Base-by-base conservation (phyloP, 1,284 basidiomycete genomes). In the Malassezia brasiliensis region DNA sequence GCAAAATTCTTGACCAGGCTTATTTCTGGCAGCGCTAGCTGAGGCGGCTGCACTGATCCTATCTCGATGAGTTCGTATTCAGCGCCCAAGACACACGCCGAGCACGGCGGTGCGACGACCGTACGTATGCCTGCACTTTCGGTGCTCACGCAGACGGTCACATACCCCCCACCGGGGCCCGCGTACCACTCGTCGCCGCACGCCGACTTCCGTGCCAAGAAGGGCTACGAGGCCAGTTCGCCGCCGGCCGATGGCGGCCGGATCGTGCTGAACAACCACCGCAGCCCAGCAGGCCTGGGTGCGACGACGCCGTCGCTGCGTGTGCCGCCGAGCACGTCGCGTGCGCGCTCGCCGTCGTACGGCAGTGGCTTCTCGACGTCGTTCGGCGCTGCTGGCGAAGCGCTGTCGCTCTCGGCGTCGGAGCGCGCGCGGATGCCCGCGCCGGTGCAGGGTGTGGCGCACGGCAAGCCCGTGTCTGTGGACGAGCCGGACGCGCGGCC, bases 391-490 rank as follows among this genome's bases (percentile, higher is more conserved):
- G 71, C 71, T 15, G 71, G 64, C 14, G 69, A 71, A 40, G 68
- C 68, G 22, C 51, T 68, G 25, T 47, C 49, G 32, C 47, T 64
- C 19, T 17, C 35, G 7, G 47, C 56, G 14, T 22, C 45, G 30
- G 53, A 9, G 83, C 85, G 64, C 83, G 84, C 53, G 82, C 85
- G 38, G 17, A 19, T 17, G 38, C 14, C 38, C 9, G 38, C 38
- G 17, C 25, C 25, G 25, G 7, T 28, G 25, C 25, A 28, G 25
- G 7, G 25, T 7, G 3, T 28, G 3, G 25, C 25, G 25, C 25
- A 28, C 25, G 7, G 4, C 25, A 28, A 28, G 25, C 25, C 25
- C 25, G 25, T 7, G 25, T 7, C 3, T 28, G 25, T 7, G 25
- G 25, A 28, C 25, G 25, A 28, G 25, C 7, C 3, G 4, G 25